Evolutionary conservation across 2,329 filamentous ascomycete genomes (phyloP), one percentile per base, ranked within the genome.

Genomic region (Trichophaea hybrida): DNA sequence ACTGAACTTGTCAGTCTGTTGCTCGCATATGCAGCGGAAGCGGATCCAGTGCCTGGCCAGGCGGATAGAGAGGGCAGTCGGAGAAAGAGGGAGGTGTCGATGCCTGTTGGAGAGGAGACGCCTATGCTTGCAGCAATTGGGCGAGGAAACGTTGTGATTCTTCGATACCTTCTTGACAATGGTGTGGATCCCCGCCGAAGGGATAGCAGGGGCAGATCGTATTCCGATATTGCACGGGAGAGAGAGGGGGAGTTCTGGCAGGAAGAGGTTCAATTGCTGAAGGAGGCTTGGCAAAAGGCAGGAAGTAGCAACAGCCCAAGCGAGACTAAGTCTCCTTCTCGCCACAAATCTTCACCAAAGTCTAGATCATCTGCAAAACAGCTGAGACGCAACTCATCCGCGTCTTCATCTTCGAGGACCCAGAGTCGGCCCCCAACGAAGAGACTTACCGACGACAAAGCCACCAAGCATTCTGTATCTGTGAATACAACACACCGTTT

Each of bases 81-180:
- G 46, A 65, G 56, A 58, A 67, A 61, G 59, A 63, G 60, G 51
- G 63, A 67, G 58, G 64, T 61, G 31, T 64, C 67, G 57, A 64
- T 66, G 57, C 76, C 77, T 33, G 73, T 78, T 46, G 89, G 93
- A 59, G 84, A 86, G 68, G 85, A 90, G 55, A 97, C 91, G 0
- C 93, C 93, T 1, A 94, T 98, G 77, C 79, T 96, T 40, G 89
- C 90, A 60, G 90, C 93, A 1, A 96, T 98, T 65, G 91, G 93
- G 13, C 85, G 91, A 66, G 81, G 81, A 4, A 93, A 95, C 68
- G 79, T 93, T 54, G 86, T 88, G 66, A 88, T 96, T 59, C 82
- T 98, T 49, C 80, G 85, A 59, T 75, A 95, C 8, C 77, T 96
- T 6, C 75, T 95, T 5, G 67, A 66, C 37, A 66, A 66, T 24